phyloP scores from a whole-genome alignment of 2,329 filamentous ascomycete genomes.

The Botryotinia calthae region DNA sequence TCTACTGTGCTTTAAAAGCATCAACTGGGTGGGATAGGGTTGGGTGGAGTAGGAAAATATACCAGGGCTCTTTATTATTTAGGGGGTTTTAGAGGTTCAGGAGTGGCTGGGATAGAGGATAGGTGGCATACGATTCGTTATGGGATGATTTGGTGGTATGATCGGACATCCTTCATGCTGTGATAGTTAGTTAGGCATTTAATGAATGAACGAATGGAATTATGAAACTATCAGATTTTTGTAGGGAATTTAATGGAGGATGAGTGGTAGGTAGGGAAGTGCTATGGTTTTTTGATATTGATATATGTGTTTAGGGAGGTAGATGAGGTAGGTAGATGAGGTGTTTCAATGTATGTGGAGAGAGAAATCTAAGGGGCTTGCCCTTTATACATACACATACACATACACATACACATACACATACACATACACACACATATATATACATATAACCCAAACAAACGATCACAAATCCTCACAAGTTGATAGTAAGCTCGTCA shows the following conservation, averaged over 20 bases:
- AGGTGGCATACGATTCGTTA: not conserved
- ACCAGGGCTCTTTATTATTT: not conserved
- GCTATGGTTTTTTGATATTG: not conserved
- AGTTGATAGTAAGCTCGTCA: no score
- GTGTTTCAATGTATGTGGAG: no score
- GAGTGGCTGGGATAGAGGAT: not conserved
- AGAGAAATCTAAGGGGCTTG: no score
- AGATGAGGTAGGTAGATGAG: no score
- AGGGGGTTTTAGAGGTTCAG: not conserved
- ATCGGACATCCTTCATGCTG: not conserved
- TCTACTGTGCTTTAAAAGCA: not conserved
- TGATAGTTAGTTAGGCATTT: not conserved
- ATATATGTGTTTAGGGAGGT: no score
- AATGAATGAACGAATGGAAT: not conserved
- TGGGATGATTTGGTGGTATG: not conserved
- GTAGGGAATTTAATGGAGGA: no score
- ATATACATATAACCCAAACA: accelerated
- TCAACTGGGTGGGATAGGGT: not conserved
- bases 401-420: no score
- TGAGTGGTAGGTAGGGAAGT: no score
- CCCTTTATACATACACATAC: not conserved
- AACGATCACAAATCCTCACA: not conserved
- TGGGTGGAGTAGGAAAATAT: not conserved
- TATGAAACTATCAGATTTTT: not conserved
- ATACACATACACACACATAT: no score